These are phyloP conservation scores for Kodamaea derodonti DNA, from an alignment of 1,139 yeast species.

Conservation along the genomic window DNA sequence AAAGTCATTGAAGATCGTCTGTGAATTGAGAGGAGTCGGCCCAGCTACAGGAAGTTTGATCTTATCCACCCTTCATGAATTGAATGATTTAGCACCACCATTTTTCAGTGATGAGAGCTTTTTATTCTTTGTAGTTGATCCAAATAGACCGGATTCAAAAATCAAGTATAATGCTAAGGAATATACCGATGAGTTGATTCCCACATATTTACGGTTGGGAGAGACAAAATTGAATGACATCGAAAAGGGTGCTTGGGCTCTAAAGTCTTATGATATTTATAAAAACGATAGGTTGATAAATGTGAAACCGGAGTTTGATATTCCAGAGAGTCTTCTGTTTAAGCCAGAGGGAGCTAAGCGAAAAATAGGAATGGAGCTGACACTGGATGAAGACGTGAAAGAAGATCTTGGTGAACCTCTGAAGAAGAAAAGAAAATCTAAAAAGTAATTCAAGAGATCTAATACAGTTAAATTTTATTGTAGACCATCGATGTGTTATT, in stretches of 20 bases:
- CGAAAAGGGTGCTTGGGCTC: conserved; percentile 39
- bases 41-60: conserved; percentile 50
- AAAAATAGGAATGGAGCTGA: conserved; percentile 1
- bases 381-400: not conserved
- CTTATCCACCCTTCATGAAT: conserved; percentile 26
- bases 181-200: conserved; percentile 33
- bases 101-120: conserved; percentile 50
- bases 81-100: conserved; percentile 34
- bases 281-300: conserved; percentile 23
- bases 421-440: conserved; percentile 4
- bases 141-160: conserved; percentile 25
- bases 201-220: conserved; percentile 16
- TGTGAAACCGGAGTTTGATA: conserved; percentile 19
- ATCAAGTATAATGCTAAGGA: conserved; percentile 43
- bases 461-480: no score
- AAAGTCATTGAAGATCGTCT: conserved; percentile 24
- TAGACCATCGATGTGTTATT: no score
- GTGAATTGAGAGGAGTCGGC: conserved; percentile 44
- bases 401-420: conserved; percentile 2
- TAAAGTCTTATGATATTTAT: conserved; percentile 27
- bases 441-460: conserved; percentile 1
- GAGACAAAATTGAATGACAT: conserved; percentile 16
- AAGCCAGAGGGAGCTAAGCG: no score
- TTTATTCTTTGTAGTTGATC: conserved; percentile 30
- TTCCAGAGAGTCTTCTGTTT: no score